Evolutionary conservation across 768 basidiomycete species (phyloP).

Genomic region (Tricholoma saponaceum): DNA sequence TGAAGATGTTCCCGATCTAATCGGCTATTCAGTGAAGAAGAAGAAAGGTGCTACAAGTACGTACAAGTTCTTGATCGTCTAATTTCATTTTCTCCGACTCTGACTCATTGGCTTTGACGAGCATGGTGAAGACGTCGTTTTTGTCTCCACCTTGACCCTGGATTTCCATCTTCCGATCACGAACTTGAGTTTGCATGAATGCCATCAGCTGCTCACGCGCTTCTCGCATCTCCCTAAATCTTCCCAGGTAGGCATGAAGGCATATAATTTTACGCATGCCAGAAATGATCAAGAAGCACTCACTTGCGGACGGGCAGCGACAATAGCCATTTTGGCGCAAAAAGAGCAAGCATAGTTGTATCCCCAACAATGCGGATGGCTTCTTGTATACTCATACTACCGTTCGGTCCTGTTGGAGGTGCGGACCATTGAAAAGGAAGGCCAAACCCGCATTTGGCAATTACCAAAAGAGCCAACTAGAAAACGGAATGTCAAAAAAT

Average conservation of each 20-base stretch:
- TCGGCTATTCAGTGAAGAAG: not conserved
- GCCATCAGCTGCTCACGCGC: constrained; percentile 26
- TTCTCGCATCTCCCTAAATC: constrained; percentile 22
- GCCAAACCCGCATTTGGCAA: constrained; percentile 45
- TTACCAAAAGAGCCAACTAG: constrained; percentile 38
- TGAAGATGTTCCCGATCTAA: constrained; percentile 50
- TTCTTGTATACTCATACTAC: constrained; percentile 34
- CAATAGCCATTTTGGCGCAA: constrained; percentile 35
- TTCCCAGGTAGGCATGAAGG: constrained; percentile 6
- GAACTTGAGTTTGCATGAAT: not conserved
- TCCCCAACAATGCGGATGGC: constrained; percentile 32
- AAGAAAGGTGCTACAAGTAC: constrained; percentile 3
- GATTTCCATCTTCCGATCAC: not conserved
- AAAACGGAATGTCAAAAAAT: not conserved
- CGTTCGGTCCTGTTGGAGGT: constrained; percentile 32
- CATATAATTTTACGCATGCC: not conserved
- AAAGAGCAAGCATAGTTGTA: constrained; percentile 18
- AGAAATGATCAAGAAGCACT: not conserved
- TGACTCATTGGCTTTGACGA: constrained; percentile 43
- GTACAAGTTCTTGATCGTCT: constrained; percentile 37
- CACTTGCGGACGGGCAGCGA: constrained; percentile 33
- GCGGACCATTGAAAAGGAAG: constrained; percentile 37
- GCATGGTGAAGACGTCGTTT: constrained; percentile 30
- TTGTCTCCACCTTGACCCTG: not conserved
- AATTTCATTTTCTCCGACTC: constrained; percentile 34